Evolutionary conservation across 2,329 filamentous ascomycete species (phyloP).

Genomic region (Clarireedia sp.): DNA sequence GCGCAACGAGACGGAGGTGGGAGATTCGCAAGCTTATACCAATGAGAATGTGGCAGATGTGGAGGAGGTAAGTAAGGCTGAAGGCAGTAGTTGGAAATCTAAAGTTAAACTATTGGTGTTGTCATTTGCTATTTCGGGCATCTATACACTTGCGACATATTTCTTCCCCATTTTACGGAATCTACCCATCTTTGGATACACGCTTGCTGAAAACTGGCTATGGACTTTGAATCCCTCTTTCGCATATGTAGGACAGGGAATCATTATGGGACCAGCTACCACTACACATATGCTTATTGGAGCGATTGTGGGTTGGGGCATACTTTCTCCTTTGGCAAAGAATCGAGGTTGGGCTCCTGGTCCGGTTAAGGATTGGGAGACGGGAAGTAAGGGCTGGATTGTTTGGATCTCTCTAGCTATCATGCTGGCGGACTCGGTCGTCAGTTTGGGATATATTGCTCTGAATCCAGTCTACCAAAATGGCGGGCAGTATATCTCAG

Average conservation of each 20-base stretch:
- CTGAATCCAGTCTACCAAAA: conserved; percentile 52
- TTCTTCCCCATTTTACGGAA: conserved; percentile 80
- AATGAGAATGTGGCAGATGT: conserved; percentile 14
- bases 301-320: conserved; percentile 79
- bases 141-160: conserved; percentile 76
- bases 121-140: conserved; percentile 51
- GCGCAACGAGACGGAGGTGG: not conserved
- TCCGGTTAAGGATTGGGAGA: conserved; percentile 78
- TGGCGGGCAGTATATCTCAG: conserved; percentile 33
- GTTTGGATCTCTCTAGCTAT: conserved; percentile 94
- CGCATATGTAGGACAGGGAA: conserved; percentile 95
- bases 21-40: conserved; percentile 1
- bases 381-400: conserved; percentile 95
- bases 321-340: conserved; percentile 86
- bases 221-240: conserved; percentile 96
- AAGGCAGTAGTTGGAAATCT: conserved; percentile 28
- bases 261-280: conserved; percentile 96
- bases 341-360: conserved; percentile 82
- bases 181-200: conserved; percentile 75
- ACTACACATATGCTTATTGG: conserved; percentile 94
- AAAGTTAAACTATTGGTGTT: conserved; percentile 37
- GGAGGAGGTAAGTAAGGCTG: conserved; percentile 21
- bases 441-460: conserved; percentile 76
- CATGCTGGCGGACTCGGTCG: conserved; percentile 88
- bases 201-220: conserved; percentile 72